phyloP scores from a whole-genome alignment of 805 yeast genomes.

The Candida chilensis region DNA sequence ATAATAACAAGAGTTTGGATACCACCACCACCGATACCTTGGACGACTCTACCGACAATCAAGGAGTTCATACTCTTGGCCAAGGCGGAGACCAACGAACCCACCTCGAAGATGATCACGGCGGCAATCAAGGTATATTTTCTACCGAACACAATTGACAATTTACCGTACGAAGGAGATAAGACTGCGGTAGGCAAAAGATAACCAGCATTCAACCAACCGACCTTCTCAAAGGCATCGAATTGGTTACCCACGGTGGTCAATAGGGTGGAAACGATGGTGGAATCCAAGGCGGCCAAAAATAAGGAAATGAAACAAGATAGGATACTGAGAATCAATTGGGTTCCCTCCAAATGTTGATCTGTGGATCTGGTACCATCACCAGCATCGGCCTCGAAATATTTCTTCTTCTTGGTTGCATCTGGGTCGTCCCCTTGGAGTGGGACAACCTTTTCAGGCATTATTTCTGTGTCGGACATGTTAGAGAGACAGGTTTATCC shows the following conservation, averaged over 20 bases:
- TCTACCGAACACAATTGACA: conserved; percentile 50
- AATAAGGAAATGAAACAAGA: too few relatives aligned
- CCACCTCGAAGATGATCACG: conserved; percentile 46
- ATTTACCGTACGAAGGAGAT: conserved; percentile 48
- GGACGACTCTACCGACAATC: conserved; percentile 63
- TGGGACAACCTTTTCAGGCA: too few relatives aligned
- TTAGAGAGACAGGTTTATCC: too few relatives aligned
- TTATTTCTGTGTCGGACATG: too few relatives aligned
- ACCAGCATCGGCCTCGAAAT: conserved; percentile 26
- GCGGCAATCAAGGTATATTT: conserved; percentile 38
- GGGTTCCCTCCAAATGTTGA: too few relatives aligned
- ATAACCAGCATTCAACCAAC: conserved; percentile 53
- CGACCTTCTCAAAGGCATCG: conserved; percentile 37
- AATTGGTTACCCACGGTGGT: conserved; percentile 41
- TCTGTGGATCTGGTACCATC: conserved; percentile 30
- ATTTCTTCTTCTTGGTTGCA: too few relatives aligned
- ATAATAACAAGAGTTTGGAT: conserved; percentile 48
- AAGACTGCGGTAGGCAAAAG: conserved; percentile 43
- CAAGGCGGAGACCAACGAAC: conserved; percentile 52
- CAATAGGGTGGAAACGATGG: conserved; percentile 45
- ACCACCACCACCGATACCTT: conserved; percentile 70
- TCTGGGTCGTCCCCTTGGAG: too few relatives aligned
- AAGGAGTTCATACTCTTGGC: conserved; percentile 47
- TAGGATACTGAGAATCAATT: too few relatives aligned
- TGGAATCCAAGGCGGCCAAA: conserved; percentile 53